Base-by-base conservation (phyloP, 768 basidiomycete species). In the Crepidotus variabilis region DNA sequence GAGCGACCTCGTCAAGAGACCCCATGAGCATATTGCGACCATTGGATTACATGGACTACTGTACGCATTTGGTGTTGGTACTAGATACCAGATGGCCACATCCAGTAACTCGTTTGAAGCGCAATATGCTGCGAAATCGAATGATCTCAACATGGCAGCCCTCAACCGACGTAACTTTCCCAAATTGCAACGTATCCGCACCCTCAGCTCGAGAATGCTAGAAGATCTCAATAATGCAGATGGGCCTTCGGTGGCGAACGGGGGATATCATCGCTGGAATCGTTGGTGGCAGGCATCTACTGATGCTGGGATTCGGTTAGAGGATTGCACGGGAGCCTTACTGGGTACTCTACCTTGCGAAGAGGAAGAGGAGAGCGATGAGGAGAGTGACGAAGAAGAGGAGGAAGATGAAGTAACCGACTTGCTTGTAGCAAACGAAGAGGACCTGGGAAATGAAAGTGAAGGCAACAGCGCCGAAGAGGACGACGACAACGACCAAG, bases 291-390 rank as follows among this genome's bases (percentile, higher is more conserved):
- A 74, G 13, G 73, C 70, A 61, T 86, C 82, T 59, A 59, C 71
- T 0, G 58, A 61, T 18, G 73, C 79, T 65, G 77, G 80, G 0
- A 71, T 90, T 4, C 69, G 85, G 45, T 65, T 92, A 50, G 88
- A 92, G 69, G 90, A 92, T 67, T 91, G 89, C 63, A 90, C 90
- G 0, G 89, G 87, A 0, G 81, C 73, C 11, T 61, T 75, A 51
- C 69, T 92, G 35, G 90, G 90, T 0, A 75, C 71, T 1, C 62
- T 82, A 23, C 80, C 79, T 7, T 62, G 68, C 36, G 71, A 72
- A 45, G 74, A 72, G 10, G 71, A 72, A 45, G 74, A 72, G 10
- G 67, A 61, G 1, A 67, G 63, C 0, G 69, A 66, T 1, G 63
- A 65, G 0, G 67, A 71, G 11, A 67, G 69, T 0, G 71, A 66